phyloP scores from a whole-genome alignment of 1,139 yeast species.

The Entelexis sorbosivorans region DNA sequence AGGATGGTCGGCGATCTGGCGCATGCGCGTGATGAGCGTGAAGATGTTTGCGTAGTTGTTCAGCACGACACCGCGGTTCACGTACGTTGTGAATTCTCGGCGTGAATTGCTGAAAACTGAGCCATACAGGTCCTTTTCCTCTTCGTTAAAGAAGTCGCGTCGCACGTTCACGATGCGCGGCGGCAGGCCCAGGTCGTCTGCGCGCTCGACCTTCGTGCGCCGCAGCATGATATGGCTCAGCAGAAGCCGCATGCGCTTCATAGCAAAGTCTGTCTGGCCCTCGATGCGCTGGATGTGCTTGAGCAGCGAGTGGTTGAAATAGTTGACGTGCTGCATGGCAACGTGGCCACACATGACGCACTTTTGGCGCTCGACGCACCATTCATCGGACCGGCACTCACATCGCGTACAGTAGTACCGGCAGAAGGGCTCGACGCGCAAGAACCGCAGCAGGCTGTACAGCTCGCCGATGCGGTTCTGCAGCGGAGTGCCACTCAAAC shows the following conservation, averaged over 20 bases:
- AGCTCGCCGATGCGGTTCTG: conserved; percentile 95
- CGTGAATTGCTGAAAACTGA: conserved; percentile 78
- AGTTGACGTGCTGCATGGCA: conserved; percentile 89
- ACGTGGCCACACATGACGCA: conserved; percentile 84
- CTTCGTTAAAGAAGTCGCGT: conserved; percentile 77
- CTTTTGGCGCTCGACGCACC: conserved; percentile 53
- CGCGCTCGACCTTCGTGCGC: conserved; percentile 88
- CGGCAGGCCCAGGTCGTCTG: conserved; percentile 93
- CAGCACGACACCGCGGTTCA: conserved; percentile 87
- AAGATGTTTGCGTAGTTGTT: conserved; percentile 95
- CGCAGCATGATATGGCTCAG: conserved; percentile 76
- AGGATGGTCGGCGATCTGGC: conserved; percentile 96
- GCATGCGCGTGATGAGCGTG: conserved; percentile 89
- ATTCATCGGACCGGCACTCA: conserved; percentile 65
- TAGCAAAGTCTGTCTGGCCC: conserved; percentile 70
- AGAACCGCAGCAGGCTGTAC: conserved; percentile 76
- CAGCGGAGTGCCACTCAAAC: conserved; percentile 89
- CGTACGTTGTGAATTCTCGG: conserved; percentile 73
- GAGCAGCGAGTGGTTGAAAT: conserved; percentile 87
- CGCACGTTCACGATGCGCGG: conserved; percentile 68
- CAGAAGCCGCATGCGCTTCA: conserved; percentile 59
- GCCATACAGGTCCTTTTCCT: conserved; percentile 83
- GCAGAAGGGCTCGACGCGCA: conserved; percentile 76
- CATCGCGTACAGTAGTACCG: conserved; percentile 86
- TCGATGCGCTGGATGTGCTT: conserved; percentile 77